Conservation (phyloP, 78 protist species). For the Capsaspora owczarzaki region DNA sequence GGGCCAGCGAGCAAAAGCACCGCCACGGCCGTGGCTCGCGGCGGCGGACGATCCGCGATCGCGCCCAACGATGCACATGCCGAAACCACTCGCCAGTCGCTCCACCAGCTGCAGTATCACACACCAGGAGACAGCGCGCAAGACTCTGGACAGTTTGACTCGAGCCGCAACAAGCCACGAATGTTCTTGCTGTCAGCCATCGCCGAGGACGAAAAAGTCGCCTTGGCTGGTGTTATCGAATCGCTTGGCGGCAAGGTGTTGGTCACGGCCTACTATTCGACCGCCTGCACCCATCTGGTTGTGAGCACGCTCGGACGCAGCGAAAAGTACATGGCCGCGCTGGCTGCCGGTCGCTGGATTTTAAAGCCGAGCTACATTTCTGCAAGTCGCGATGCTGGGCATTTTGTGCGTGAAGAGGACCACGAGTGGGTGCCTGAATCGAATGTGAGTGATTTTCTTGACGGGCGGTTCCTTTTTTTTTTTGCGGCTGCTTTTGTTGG, state of each 20-base stretch:
- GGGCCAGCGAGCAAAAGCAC: too few relatives aligned
- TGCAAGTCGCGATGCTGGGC: background rate
- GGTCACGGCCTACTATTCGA: background rate
- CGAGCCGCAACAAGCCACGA: background rate
- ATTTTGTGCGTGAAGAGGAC: background rate
- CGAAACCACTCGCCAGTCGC: too few relatives aligned
- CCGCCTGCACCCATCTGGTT: background rate
- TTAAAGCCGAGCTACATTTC: background rate
- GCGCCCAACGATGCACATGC: too few relatives aligned
- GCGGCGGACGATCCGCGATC: too few relatives aligned
- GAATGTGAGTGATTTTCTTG: too few relatives aligned
- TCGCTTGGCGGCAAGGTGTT: background rate
- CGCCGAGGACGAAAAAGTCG: background rate
- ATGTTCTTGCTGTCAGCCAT: background rate
- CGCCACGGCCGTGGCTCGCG: too few relatives aligned
- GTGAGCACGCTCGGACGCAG: background rate
- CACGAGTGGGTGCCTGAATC: slow-evolving; percentile 4
- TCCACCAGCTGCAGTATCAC: too few relatives aligned
- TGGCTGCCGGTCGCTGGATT: background rate
- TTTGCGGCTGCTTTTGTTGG: too few relatives aligned
- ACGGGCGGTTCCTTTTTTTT: too few relatives aligned
- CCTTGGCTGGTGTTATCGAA: background rate
- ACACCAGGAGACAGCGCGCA: too few relatives aligned
- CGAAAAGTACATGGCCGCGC: background rate
- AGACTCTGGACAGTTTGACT: too few relatives aligned